Evolutionary conservation across 331 rosid species (phyloP).

Genomic region (Malus hybrid): DNA sequence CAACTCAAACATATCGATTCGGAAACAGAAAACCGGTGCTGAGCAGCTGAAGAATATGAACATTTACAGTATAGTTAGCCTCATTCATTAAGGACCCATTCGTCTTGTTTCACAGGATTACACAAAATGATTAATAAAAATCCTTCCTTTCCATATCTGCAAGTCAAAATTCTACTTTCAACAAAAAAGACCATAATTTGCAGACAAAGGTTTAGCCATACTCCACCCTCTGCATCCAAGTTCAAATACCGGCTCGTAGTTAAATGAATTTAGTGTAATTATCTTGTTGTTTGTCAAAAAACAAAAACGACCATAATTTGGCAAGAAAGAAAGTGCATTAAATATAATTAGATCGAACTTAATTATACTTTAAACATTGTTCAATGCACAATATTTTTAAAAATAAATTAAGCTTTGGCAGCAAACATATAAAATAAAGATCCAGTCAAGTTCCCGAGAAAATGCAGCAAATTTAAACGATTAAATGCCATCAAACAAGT

Average conservation of each 20-base stretch:
- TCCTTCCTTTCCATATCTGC: neutral
- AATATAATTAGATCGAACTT: neutral
- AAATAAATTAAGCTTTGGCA: neutral
- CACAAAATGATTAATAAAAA: neutral
- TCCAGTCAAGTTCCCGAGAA: neutral
- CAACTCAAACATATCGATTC: neutral
- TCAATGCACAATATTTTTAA: neutral
- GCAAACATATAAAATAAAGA: neutral
- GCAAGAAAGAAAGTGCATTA: neutral
- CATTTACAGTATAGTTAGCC: neutral
- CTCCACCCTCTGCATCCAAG: neutral
- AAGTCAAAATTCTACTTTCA: neutral
- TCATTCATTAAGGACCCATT: neutral
- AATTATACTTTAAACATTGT: neutral
- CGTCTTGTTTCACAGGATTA: neutral
- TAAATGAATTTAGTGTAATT: neutral
- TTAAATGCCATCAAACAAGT: slow-evolving; percentile 4
- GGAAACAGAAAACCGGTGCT: neutral
- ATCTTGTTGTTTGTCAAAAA: neutral
- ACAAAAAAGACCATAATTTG: neutral
- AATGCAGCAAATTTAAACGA: neutral
- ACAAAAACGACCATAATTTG: neutral
- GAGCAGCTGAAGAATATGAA: neutral
- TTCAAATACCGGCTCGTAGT: neutral
- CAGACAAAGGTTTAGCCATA: neutral